phyloP scores from a whole-genome alignment of 2,329 filamentous ascomycete genomes.

The Venturia pyrina region DNA sequence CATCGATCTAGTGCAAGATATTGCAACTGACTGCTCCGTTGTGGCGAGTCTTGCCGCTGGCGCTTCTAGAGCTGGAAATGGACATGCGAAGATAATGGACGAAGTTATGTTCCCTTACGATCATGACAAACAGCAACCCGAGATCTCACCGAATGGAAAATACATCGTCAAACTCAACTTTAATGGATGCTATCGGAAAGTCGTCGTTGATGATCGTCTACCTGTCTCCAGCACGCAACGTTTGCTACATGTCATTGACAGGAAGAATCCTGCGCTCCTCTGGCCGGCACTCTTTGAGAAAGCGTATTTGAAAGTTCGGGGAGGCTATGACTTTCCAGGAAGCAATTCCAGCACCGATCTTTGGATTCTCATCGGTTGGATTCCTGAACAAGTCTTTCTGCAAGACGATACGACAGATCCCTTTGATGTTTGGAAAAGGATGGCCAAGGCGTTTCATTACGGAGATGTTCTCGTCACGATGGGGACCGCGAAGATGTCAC shows the following conservation, averaged over 20 bases:
- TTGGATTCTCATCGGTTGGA: slow-evolving; percentile 89
- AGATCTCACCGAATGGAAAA: slow-evolving; percentile 67
- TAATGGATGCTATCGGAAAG: slow-evolving; percentile 82
- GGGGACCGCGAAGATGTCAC: slow-evolving; percentile 74
- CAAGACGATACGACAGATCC: slow-evolving; percentile 61
- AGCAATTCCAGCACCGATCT: slow-evolving; percentile 95
- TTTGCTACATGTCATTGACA: slow-evolving; percentile 77
- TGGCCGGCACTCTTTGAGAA: slow-evolving; percentile 95
- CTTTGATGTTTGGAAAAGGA: slow-evolving; percentile 65
- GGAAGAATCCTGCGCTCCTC: slow-evolving; percentile 67
- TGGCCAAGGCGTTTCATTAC: slow-evolving; percentile 62
- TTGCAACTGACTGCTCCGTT: slow-evolving; percentile 93
- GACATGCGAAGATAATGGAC: slow-evolving; percentile 59
- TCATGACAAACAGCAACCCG: slow-evolving; percentile 44
- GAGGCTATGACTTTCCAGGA: slow-evolving; percentile 94
- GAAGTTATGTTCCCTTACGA: slow-evolving; percentile 70
- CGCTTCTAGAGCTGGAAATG: slow-evolving; percentile 58
- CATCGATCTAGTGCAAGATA: slow-evolving; percentile 86
- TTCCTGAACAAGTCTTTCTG: slow-evolving; percentile 88
- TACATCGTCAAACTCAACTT: slow-evolving; percentile 92
- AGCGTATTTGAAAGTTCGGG: slow-evolving; percentile 88
- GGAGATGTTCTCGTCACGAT: slow-evolving; percentile 82
- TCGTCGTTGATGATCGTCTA: slow-evolving; percentile 80
- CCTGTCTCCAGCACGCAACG: slow-evolving; percentile 66
- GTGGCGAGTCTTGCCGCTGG: slow-evolving; percentile 88